A percentile compares a stretch with the other conserved stretches of the same genome.
These are phyloP conservation scores for Mortierella sp. DNA, from an alignment of 371 early-diverging fungal species.

Conservation along the genomic window DNA sequence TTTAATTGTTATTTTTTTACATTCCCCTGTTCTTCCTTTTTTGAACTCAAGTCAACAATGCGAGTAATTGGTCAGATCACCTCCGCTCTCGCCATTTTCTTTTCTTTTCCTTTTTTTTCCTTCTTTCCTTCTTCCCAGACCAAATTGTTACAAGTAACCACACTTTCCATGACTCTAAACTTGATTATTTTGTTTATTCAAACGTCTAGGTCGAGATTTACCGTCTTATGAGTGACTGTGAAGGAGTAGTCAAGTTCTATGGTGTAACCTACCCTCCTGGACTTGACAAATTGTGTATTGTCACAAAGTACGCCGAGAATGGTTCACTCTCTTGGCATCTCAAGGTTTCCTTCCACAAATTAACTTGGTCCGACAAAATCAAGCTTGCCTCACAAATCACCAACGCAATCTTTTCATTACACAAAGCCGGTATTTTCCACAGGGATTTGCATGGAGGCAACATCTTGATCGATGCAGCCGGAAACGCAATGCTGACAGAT, in stretches of 20 bases:
- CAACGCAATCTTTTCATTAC: constrained; percentile 26
- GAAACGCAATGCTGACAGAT: constrained; percentile 55
- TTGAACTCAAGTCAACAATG: neutral
- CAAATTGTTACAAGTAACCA: neutral
- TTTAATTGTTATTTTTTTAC: neutral
- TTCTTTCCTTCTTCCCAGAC: neutral
- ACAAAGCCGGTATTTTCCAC: constrained; percentile 46
- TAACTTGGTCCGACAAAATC: constrained; percentile 55
- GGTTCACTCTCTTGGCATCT: constrained; percentile 53
- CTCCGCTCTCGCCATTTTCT: too few species aligned
- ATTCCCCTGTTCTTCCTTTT: neutral
- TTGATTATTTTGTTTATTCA: neutral
- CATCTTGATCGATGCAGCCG: constrained; percentile 48
- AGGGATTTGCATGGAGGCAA: constrained; percentile 54
- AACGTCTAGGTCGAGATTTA: constrained; percentile 47
- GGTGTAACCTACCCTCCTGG: constrained; percentile 41
- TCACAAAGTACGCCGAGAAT: constrained; percentile 45
- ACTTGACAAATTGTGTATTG: constrained; percentile 43
- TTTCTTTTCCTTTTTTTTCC: neutral
- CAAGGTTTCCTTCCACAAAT: constrained; percentile 38
- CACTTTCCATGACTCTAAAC: too few species aligned
- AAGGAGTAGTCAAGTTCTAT: constrained; percentile 38
- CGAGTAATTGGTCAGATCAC: neutral
- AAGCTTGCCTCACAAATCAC: constrained; percentile 47
- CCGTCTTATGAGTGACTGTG: constrained; percentile 37